Evolutionary conservation across 75 land plant genomes (phyloP), one percentile per base, ranked within the genome.

Genomic region (Azolla pinnata): DNA sequence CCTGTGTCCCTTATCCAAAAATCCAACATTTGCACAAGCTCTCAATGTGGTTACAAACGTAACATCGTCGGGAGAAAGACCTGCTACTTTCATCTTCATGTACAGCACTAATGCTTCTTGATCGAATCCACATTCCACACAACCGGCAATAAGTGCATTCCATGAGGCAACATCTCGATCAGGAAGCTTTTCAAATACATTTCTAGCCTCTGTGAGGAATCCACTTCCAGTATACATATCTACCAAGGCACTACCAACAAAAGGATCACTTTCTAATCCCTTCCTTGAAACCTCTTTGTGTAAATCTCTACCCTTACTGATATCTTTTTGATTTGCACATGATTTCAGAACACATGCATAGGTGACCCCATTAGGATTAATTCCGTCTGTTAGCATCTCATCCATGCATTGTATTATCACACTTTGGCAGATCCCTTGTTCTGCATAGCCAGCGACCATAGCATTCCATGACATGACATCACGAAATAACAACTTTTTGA

Each of bases 121-220:
- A 31, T 28, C 33, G 9, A 4, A 2, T 21, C 30, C 0, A 50
- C 45, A 44, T 38, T 54, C 68, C 0, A 63, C 54, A 32, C 53
- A 71, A 18, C 78, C 65, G 27, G 49, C 56, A 29, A 79, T 59
- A 40, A 79, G 16, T n/a, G 88, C 67, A 34, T 84, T 85, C 57
- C 83, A 85, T 14, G 79, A 75, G 12, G 76, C 68, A 29, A 66
- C 62, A 63, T 85, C 81, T 31, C 38, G 66, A 53, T 51, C 28
- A 32, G 16, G 28, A 73, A 75, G 56, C 38, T 42, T 58, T n/a
- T 67, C 4, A 25, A 74, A 14, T 5, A 74, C 12, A 59, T 73
- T 35, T 8, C 51, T 67, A 84, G 25, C 10, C 81, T 84, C 19
- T 78, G 76, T 52, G 60, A 78, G 44, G 42, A 61, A 46, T 19